phyloP scores from a whole-genome alignment of 2,329 filamentous ascomycete genomes.

The Trichoderma sp. region DNA sequence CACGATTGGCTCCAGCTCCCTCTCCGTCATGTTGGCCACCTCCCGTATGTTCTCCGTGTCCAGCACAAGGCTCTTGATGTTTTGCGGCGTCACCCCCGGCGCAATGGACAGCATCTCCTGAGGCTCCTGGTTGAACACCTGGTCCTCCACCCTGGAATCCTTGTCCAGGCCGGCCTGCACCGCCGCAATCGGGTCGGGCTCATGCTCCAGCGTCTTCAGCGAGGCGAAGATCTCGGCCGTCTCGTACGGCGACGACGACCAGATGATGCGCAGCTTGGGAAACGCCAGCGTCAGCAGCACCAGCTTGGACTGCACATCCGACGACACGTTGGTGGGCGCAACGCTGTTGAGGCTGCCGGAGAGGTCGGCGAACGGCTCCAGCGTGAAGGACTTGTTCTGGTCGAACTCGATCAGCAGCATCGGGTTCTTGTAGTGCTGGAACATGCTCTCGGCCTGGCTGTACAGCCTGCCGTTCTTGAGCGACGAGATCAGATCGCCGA shows the following conservation, averaged over 20 bases:
- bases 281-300: slow-evolving; percentile 92
- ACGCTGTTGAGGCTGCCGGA: slow-evolving; percentile 60
- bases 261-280: slow-evolving; percentile 84
- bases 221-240: slow-evolving; percentile 96
- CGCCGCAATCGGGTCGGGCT: slow-evolving; percentile 86
- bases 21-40: slow-evolving; percentile 78
- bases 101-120: slow-evolving; percentile 87
- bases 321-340: slow-evolving; percentile 54
- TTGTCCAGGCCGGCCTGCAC: slow-evolving; percentile 71
- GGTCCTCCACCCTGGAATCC: slow-evolving; percentile 57
- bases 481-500: slow-evolving; percentile 86
- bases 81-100: slow-evolving; percentile 79
- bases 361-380: slow-evolving; percentile 74
- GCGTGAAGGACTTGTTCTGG: slow-evolving; percentile 93
- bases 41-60: slow-evolving; percentile 74
- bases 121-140: slow-evolving; percentile 77
- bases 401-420: slow-evolving; percentile 98
- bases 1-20: slow-evolving; percentile 69
- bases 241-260: slow-evolving; percentile 90
- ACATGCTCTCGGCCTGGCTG: slow-evolving; percentile 90
- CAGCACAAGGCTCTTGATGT: slow-evolving; percentile 67
- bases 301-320: slow-evolving; percentile 85
- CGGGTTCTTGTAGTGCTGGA: slow-evolving; percentile 82
- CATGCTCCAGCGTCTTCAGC: slow-evolving; percentile 82
- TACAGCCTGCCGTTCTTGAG: slow-evolving; percentile 90